A percentile compares a stretch with the other conserved stretches of the same genome.
These are phyloP conservation scores for Coemansia umbellata DNA, from an alignment of 192 early-diverging fungal species.

Conservation along the genomic window DNA sequence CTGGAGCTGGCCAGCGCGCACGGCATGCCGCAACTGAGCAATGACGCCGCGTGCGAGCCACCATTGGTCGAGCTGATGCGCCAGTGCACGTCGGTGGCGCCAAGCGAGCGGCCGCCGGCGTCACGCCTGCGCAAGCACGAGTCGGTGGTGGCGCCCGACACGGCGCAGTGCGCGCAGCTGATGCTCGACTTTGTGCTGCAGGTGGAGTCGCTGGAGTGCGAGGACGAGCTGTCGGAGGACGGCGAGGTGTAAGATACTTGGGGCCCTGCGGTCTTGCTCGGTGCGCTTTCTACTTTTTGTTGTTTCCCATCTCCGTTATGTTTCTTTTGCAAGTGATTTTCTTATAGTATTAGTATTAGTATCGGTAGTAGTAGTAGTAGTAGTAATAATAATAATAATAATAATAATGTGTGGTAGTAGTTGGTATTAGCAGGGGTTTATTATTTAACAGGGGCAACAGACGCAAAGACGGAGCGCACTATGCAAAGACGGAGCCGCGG, in stretches of 20 bases:
- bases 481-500: slow-evolving; percentile 20
- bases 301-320: background rate
- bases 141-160: slow-evolving; percentile 19
- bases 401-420: too few relatives aligned
- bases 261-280: background rate
- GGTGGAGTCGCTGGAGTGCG: slow-evolving; percentile 43
- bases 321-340: too few relatives aligned
- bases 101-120: slow-evolving; percentile 26
- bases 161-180: slow-evolving; percentile 35
- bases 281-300: background rate
- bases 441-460: background rate
- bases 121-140: slow-evolving; percentile 47
- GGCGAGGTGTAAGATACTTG: background rate
- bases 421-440: too few relatives aligned
- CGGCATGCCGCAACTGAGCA: slow-evolving; percentile 36
- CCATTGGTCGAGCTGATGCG: slow-evolving; percentile 33
- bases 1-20: slow-evolving; percentile 47
- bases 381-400: background rate
- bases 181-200: slow-evolving; percentile 47
- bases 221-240: slow-evolving; percentile 13
- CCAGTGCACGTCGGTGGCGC: slow-evolving; percentile 23
- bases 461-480: background rate
- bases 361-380: background rate
- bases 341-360: too few relatives aligned
- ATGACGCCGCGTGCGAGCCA: slow-evolving; percentile 21